Base-by-base conservation (phyloP, 495 filamentous ascomycete species). In the Tuber calosporum region DNA sequence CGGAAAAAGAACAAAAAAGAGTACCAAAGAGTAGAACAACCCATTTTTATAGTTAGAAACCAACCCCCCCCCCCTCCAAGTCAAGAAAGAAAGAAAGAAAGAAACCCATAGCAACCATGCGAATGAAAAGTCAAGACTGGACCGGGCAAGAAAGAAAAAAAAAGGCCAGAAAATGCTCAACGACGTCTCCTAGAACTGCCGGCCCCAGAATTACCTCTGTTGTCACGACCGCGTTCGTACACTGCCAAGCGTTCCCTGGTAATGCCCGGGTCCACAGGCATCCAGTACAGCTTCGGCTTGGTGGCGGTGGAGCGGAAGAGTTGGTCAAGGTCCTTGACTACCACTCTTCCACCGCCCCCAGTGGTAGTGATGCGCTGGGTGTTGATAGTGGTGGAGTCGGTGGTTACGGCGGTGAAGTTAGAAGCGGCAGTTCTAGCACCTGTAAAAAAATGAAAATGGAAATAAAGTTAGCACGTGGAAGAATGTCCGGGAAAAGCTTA, bases 271-370 rank as follows among this genome's bases (percentile, higher is more conserved):
- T 83, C 75, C 11, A 88, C 87, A 4, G 87, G 87, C 34, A 88
- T 84, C 78, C 85, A 92, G 81, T 92, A 92, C 20, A 92, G 82
- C 74, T 90, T 91, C 26, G 90, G 90, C 76, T 91, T 91, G 2
- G 88, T 83, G 2, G 83, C 84, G 0, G 90, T 92, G 6, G 86
- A 89, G 43, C 80, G 78, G 81, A 92, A 92, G 22, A 90, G 83
- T 37, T 88, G 83, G 76, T 91, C 90, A 2, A 92, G 42, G 67
- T 80, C 75, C 68, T 71, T 74, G 5, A 74, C 73, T 30, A 74
- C 76, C 0, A 78, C 42, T 30, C 74, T 71, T 19, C 42, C 34
- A n/a, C 41, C n/a, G 36, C 38, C 39, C 39, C 34, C 7, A 58
- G 48, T 30, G 53, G n/a, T 9, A 13, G 22, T 26, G 48, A n/a